Base-by-base conservation (phyloP, 1,284 basidiomycete species). In the Cutaneotrichosporon cavernicola region DNA sequence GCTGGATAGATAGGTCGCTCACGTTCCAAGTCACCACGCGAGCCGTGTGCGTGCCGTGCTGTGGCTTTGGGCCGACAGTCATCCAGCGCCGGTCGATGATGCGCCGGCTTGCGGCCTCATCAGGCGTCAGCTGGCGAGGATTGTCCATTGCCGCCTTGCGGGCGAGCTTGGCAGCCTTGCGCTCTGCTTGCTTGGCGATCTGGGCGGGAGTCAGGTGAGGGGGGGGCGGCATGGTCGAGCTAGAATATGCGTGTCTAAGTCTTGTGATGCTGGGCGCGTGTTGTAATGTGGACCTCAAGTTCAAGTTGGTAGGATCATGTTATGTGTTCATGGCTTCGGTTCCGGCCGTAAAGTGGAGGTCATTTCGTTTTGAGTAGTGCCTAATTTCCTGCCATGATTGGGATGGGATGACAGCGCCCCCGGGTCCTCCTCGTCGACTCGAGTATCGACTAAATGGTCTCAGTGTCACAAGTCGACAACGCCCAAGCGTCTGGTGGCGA, bases 11-110 rank as follows among this genome's bases (percentile, higher is more conserved):
- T 53, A 49, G 30, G 60, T 10, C 21, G 60, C 74, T 69, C 88
- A 81, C 77, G 65, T 78, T 81, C 79, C 77, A 79, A 9, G 74
- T 77, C 55, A 88, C 87, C 56, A 87, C 87, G 56, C 91, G 92
- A 53, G 93, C 86, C 4, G 87, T 84, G 74, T 84, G 85, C 62
- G 90, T 86, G 13, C 82, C 83, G n/a, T n/a, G n/a, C 63, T 84
- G 83, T 63, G 81, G 81, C 56, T 73, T 69, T 4, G 49, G 3
- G 88, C 87, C 87, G 71, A 89, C 61, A 46, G 58, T 22, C 32
- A 73, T 59, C 80, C 80, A 81, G 2, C 73, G 66, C 40, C 79
- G 65, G 60, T 69, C 68, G 56, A 79, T 52, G 55, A 79, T 75
- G 51, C 60, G 62, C 32, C 68, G 61, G 47, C 69, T 63, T 60